Base-by-base conservation (phyloP, 495 filamentous ascomycete species). In the Parmelia sp. region DNA sequence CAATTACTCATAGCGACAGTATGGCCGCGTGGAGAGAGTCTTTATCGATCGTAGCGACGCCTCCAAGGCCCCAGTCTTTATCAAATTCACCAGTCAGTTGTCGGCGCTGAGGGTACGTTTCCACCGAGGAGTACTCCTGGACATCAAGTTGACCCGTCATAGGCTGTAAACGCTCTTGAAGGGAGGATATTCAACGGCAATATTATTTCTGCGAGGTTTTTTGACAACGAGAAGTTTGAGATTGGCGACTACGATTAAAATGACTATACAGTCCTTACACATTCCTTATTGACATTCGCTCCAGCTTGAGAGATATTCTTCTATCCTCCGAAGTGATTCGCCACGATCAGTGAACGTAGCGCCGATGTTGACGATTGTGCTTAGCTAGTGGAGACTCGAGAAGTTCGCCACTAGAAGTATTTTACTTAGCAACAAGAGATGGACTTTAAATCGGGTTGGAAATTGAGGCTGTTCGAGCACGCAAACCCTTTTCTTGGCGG, bases 81-180 rank as follows among this genome's bases (percentile, higher is more conserved):
- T 98, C 68, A 89, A 93, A 75, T 98, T 97, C 71, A 90, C 87
- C 0, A 88, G 85, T 65, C 82, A 83, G 69, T 74, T 96, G 57
- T 90, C 86, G 49, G 94, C 91, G 49, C 71, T 96, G 63, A 81
- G 90, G 77, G 90, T 93, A 78, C 74, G 86, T 81, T 27, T 53
- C 33, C 61, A 17, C 35, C 61, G n/a, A 25, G 33, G 45, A 4
- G 11, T 19, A 39, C 44, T 66, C 33, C 25, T 67, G 17, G 65
- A 57, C 36, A 36, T 14, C 19, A 60, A 56, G 40, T 67, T 36
- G 12, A 60, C 27, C 36, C 25, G 1, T 29, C 15, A 62, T 68
- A 93, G 89, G 92, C 92, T 53, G 91, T 96, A 44, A 93, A 96
- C 73, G 91, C 86, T 14, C 83, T 93, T 12, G 85, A 95, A 70